Conservation (phyloP, 2,329 filamentous ascomycete species). For the Fusarium tanahbumbuense region DNA sequence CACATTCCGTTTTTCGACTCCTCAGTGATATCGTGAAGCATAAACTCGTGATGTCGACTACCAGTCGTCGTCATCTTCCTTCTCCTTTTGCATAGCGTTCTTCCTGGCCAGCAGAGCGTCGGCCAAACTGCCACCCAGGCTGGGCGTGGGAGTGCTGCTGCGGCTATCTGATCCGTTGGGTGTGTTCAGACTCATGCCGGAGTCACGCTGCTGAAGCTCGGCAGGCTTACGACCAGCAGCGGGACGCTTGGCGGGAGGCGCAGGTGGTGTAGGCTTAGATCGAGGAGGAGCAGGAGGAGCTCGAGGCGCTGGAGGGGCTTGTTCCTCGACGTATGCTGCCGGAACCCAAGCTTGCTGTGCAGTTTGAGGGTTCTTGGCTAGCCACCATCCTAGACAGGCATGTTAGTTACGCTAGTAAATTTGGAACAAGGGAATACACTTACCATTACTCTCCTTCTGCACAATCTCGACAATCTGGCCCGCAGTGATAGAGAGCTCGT, state of each 20-base stretch:
- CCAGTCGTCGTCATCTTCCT: conserved; percentile 78
- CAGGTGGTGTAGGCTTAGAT: conserved; percentile 77
- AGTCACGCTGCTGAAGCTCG: conserved; percentile 77
- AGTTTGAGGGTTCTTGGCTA: conserved; percentile 74
- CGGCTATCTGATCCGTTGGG: conserved; percentile 70
- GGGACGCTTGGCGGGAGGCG: conserved; percentile 84
- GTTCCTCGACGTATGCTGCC: conserved; percentile 92
- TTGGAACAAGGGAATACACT: conserved; percentile 47
- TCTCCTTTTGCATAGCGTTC: conserved; percentile 77
- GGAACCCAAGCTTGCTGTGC: conserved; percentile 90
- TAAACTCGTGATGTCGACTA: conserved; percentile 52
- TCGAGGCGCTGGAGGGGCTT: conserved; percentile 70
- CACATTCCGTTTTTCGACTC: conserved; percentile 33
- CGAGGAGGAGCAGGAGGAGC: conserved; percentile 74
- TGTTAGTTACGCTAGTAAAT: conserved; percentile 48
- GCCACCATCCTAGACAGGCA: conserved; percentile 83
- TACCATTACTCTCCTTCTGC: conserved; percentile 96
- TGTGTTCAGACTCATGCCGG: conserved; percentile 70
- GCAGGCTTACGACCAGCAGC: conserved; percentile 77
- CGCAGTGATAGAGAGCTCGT: conserved; percentile 83
- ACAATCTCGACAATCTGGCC: conserved; percentile 88
- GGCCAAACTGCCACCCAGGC: conserved; percentile 78
- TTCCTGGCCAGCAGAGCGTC: conserved; percentile 83
- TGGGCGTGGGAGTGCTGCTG: conserved; percentile 77
- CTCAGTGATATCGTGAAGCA: conserved; percentile 39